Evolutionary conservation across 805 yeast species (phyloP).

Genomic region (Huiozyma sinensis): DNA sequence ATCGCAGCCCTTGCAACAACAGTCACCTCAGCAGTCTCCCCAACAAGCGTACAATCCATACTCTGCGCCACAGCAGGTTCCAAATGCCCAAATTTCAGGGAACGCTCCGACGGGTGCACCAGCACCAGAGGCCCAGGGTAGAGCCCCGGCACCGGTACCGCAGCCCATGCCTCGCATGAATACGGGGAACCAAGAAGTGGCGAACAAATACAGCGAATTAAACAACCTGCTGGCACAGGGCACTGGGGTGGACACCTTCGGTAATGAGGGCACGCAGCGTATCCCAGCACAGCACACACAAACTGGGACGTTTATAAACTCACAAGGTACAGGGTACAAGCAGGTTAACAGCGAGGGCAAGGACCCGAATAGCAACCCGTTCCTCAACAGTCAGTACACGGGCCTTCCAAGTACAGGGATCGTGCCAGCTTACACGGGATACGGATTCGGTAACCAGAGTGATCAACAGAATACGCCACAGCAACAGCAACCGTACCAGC

Average conservation of each 20-base stretch:
- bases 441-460: slow-evolving; percentile 77
- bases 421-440: slow-evolving; percentile 81
- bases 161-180: slow-evolving; percentile 34
- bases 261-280: slow-evolving; percentile 38
- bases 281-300: slow-evolving; percentile 89
- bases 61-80: not conserved
- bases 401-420: slow-evolving; percentile 57
- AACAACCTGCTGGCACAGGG: slow-evolving; percentile 74
- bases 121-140: slow-evolving; percentile 11
- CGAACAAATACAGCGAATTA: slow-evolving; percentile 56
- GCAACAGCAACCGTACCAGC: not conserved
- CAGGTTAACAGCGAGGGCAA: slow-evolving; percentile 30
- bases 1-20: not conserved
- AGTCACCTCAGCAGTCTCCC: not conserved
- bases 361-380: slow-evolving; percentile 31
- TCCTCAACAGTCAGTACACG: slow-evolving; percentile 54
- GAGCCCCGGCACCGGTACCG: slow-evolving; percentile 15
- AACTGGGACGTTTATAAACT: slow-evolving; percentile 70
- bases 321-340: slow-evolving; percentile 76
- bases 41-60: slow-evolving; percentile 4
- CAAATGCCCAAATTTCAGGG: not conserved
- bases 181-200: slow-evolving; percentile 46
- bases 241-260: slow-evolving; percentile 84
- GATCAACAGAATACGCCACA: slow-evolving; percentile 12
- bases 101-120: slow-evolving; percentile 2